phyloP scores from a whole-genome alignment of 1,284 basidiomycete genomes.

The Phellinidium pouzarii region DNA sequence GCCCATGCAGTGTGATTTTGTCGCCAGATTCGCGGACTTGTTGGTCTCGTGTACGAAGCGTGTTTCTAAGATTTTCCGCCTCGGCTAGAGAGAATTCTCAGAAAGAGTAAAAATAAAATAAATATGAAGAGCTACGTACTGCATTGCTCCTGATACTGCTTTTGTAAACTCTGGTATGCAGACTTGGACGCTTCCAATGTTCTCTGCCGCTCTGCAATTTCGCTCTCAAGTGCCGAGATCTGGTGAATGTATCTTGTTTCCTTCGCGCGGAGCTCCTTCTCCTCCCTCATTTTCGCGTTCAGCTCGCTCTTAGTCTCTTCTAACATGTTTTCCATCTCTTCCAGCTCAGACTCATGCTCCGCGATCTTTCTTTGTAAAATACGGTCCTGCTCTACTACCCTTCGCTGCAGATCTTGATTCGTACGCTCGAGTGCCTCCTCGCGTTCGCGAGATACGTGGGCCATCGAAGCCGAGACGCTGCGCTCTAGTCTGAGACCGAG shows the following conservation, averaged over 20 bases:
- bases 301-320: conserved; percentile 74
- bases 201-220: conserved; percentile 69
- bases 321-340: conserved; percentile 64
- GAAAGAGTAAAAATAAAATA: conserved; percentile 10
- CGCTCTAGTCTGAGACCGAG: conserved; percentile 55
- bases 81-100: conserved; percentile 38
- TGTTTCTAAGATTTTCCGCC: conserved; percentile 71
- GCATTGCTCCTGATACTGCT: conserved; percentile 82
- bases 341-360: conserved; percentile 72
- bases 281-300: conserved; percentile 70
- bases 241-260: conserved; percentile 66
- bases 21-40: conserved; percentile 62
- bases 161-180: conserved; percentile 69
- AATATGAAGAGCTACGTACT: conserved; percentile 37
- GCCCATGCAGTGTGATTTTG: conserved; percentile 45
- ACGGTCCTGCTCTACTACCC: conserved; percentile 65
- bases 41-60: conserved; percentile 66
- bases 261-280: conserved; percentile 81
- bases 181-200: conserved; percentile 61
- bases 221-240: conserved; percentile 66
- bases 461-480: conserved; percentile 40
- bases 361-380: conserved; percentile 56
- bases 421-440: conserved; percentile 62
- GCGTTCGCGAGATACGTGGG: conserved; percentile 56
- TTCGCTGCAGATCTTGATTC: conserved; percentile 67